Evolutionary conservation across 2,329 filamentous ascomycete genomes (phyloP).

Genomic region (Salinomyces thailandicus): DNA sequence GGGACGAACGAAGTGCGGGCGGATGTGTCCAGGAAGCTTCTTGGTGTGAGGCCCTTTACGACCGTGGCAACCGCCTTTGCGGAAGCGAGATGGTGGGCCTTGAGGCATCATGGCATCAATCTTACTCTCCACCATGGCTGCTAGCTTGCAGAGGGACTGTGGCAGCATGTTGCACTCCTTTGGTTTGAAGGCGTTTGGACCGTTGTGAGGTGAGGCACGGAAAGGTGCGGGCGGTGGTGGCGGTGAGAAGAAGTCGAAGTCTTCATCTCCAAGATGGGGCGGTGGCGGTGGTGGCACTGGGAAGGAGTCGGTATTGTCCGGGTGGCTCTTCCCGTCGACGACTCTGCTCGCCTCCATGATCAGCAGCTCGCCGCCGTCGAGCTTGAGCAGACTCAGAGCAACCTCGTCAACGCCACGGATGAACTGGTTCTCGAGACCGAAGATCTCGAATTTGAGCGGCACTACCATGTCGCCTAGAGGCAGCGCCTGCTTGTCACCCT

Average conservation of each 20-base stretch:
- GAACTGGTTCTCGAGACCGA: slow-evolving; percentile 44
- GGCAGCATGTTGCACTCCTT: slow-evolving; percentile 29
- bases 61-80: slow-evolving; percentile 21
- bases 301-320: slow-evolving; percentile 24
- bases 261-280: slow-evolving; percentile 6
- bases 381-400: slow-evolving; percentile 53
- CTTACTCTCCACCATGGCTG: slow-evolving; percentile 40
- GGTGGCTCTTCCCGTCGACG: background rate
- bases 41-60: slow-evolving; percentile 15
- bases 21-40: slow-evolving; percentile 19
- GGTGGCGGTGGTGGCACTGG: slow-evolving; percentile 18
- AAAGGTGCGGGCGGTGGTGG: background rate
- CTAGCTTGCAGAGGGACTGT: slow-evolving; percentile 47
- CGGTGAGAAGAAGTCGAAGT: background rate
- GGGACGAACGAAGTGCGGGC: slow-evolving; percentile 21
- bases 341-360: slow-evolving; percentile 31
- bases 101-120: slow-evolving; percentile 34
- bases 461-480: slow-evolving; percentile 45
- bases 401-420: slow-evolving; percentile 47
- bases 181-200: slow-evolving; percentile 12
- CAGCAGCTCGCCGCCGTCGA: slow-evolving; percentile 43
- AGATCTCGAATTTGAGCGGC: slow-evolving; percentile 47
- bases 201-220: slow-evolving; percentile 1
- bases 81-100: slow-evolving; percentile 9
- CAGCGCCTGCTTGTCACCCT: slow-evolving; percentile 34